Conservation (phyloP, 2,329 filamentous ascomycete species). For the Aspergillus sp. region DNA sequence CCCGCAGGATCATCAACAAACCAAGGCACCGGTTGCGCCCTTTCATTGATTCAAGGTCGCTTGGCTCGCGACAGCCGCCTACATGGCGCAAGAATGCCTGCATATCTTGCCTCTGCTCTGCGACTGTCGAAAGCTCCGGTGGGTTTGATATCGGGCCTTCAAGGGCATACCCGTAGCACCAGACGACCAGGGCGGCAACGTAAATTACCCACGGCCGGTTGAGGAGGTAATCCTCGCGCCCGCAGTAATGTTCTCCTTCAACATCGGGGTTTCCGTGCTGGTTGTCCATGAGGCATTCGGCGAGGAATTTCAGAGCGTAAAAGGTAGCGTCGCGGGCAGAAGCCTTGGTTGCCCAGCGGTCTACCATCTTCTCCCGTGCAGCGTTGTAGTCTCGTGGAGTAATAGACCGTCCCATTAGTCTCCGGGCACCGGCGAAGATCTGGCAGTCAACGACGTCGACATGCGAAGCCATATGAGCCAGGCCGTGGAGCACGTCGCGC, state of each 20-base stretch:
- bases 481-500: conserved; percentile 82
- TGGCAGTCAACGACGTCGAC: conserved; percentile 97
- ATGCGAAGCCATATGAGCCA: conserved; percentile 97
- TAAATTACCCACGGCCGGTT: conserved; percentile 96
- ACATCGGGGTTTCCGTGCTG: conserved; percentile 39
- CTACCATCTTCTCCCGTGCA: conserved; percentile 80
- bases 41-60: conserved; percentile 70
- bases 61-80: conserved; percentile 70
- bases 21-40: conserved; percentile 83
- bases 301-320: conserved; percentile 86
- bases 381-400: conserved; percentile 76
- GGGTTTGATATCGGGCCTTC: conserved; percentile 68
- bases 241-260: conserved; percentile 61
- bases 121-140: conserved; percentile 56
- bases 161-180: conserved; percentile 89
- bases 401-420: conserved; percentile 82
- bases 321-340: conserved; percentile 88
- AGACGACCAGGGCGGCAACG: conserved; percentile 87
- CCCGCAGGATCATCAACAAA: conserved; percentile 75
- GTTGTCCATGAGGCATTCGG: conserved; percentile 67
- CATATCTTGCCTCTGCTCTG: conserved; percentile 76
- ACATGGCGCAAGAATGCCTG: conserved; percentile 71
- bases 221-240: conserved; percentile 82
- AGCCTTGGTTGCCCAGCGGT: conserved; percentile 84
- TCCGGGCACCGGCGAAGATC: conserved; percentile 85